These are phyloP conservation scores for Rhizopus sp. DNA, from an alignment of 371 early-diverging fungal genomes.

Conservation along the genomic window DNA sequence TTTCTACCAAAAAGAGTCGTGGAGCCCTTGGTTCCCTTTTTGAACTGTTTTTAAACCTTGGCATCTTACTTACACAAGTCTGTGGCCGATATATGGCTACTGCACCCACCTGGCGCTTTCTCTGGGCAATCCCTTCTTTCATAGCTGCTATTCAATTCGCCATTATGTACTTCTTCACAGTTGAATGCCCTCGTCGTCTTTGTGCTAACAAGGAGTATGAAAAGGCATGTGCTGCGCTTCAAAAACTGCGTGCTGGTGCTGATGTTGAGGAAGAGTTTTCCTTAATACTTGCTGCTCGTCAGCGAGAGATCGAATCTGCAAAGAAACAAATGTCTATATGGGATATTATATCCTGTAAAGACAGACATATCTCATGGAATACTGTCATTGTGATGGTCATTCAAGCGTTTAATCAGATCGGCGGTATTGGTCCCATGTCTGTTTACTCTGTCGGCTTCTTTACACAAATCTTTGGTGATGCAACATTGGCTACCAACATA, in stretches of 20 bases:
- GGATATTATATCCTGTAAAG: constrained; percentile 42
- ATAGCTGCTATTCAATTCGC: constrained; percentile 69
- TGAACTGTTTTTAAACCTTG: constrained; percentile 69
- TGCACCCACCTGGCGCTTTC: constrained; percentile 67
- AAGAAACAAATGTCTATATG: constrained; percentile 34
- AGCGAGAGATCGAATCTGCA: constrained; percentile 34
- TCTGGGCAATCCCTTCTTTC: constrained; percentile 60
- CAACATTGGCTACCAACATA: constrained; percentile 35
- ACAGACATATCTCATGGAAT: constrained; percentile 35
- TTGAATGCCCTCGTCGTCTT: constrained; percentile 81
- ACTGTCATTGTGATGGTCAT: constrained; percentile 45
- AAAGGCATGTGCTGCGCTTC: constrained; percentile 58
- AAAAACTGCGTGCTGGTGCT: constrained; percentile 57
- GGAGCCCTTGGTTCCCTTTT: constrained; percentile 68
- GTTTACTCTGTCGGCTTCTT: constrained; percentile 47
- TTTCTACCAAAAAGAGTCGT: constrained; percentile 74
- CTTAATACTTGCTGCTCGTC: constrained; percentile 32
- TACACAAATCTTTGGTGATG: constrained; percentile 34
- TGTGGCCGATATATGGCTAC: constrained; percentile 64
- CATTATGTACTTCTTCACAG: constrained; percentile 62
- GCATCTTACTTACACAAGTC: constrained; percentile 72
- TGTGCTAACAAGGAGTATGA: constrained; percentile 53
- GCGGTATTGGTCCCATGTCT: constrained; percentile 54
- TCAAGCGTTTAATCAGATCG: constrained; percentile 51
- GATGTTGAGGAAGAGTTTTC: constrained; percentile 44